Evolutionary conservation across 2,329 filamentous ascomycete genomes (phyloP).

Genomic region (Fusarium stilboides): DNA sequence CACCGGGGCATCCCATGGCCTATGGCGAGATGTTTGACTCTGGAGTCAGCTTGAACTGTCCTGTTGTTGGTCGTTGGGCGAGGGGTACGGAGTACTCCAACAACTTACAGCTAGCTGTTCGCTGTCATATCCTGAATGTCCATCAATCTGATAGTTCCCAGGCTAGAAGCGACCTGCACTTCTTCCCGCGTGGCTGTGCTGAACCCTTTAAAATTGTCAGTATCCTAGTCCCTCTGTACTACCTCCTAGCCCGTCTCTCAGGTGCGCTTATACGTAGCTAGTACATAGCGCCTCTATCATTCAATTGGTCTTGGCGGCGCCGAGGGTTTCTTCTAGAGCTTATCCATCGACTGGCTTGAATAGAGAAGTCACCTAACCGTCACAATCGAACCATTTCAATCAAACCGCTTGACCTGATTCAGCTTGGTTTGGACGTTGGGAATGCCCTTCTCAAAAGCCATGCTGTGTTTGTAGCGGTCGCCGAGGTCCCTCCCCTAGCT

Average conservation of each 20-base stretch:
- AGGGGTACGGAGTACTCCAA: not conserved
- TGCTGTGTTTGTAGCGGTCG: constrained; percentile 41
- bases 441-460: constrained; percentile 42
- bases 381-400: constrained; percentile 49
- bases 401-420: constrained; percentile 41
- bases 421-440: constrained; percentile 40
- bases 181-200: constrained; percentile 42
- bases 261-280: constrained; percentile 8
- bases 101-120: constrained; percentile 10
- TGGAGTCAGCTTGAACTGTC: constrained; percentile 13
- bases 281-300: constrained; percentile 24
- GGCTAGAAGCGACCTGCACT: constrained; percentile 27
- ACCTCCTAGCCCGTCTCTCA: constrained; percentile 5
- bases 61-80: constrained; percentile 1
- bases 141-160: constrained; percentile 22
- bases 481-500: constrained; percentile 38
- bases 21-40: constrained; percentile 38
- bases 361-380: constrained; percentile 27
- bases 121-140: constrained; percentile 11
- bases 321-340: constrained; percentile 15
- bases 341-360: constrained; percentile 26
- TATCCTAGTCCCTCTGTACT: constrained; percentile 24
- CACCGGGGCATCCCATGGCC: constrained; percentile 39
- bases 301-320: constrained; percentile 23
- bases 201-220: constrained; percentile 25